Conservation (phyloP, 2,329 filamentous ascomycete species). For the Aspergillus aculeatinus region DNA sequence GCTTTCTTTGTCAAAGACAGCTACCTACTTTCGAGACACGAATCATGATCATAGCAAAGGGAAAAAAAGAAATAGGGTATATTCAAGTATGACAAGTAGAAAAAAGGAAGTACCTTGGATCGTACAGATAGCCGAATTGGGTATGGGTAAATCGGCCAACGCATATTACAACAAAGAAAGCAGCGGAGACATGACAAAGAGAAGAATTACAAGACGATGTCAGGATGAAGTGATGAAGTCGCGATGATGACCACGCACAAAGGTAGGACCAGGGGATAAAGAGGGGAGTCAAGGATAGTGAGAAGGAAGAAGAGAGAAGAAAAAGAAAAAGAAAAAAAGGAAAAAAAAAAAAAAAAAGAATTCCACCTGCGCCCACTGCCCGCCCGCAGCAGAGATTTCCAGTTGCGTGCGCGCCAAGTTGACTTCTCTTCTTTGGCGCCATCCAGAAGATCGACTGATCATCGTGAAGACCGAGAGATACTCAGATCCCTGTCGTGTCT, state of each 20-base stretch:
- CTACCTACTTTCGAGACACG: neutral
- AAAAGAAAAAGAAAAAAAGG: neutral
- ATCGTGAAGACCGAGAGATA: neutral
- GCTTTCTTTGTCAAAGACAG: neutral
- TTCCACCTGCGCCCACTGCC: conserved; percentile 7
- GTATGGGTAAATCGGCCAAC: conserved; percentile 11
- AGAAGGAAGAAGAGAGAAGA: conserved; percentile 2
- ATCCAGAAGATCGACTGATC: neutral
- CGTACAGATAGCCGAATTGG: neutral
- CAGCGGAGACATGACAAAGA: conserved; percentile 1
- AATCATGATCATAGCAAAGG: neutral
- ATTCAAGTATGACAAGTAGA: neutral
- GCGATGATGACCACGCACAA: neutral
- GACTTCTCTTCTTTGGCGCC: neutral
- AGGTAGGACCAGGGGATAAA: neutral
- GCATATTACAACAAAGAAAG: conserved; percentile 10
- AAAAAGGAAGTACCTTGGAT: neutral
- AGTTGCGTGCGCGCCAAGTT: neutral
- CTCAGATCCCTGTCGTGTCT: no score
- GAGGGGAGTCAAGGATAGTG: conserved; percentile 2
- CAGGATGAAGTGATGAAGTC: neutral
- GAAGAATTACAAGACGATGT: conserved; percentile 1
- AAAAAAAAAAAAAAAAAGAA: neutral
- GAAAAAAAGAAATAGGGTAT: neutral
- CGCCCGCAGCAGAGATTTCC: conserved; percentile 9